Evolutionary conservation across 208 protist genomes (phyloP), one percentile per base, ranked within the genome.

Genomic region (Crithidia bombi): DNA sequence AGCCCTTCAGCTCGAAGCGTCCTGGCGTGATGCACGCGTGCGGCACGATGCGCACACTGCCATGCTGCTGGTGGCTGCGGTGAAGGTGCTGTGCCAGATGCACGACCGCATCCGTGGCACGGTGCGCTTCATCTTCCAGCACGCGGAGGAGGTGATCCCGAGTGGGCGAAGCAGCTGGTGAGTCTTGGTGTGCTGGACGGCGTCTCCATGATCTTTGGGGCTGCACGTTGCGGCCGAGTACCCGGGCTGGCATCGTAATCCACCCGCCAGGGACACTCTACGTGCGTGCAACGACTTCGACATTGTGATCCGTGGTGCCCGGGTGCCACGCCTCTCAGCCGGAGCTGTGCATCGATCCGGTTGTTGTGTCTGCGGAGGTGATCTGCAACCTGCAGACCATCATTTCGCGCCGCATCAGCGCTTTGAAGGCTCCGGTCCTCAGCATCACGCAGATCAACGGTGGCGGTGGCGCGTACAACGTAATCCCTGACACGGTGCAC

Each of bases 61-160:
- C 41, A 87, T 86, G 76, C 82, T 92, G 59, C 71, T 89, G 25
- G n/a, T n/a, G n/a, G 82, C 78, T 23, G 83, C 87, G 12, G 78
- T 80, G 35, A 85, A 87, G 75, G 67, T 90, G 64, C 74, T 89
- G 35, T 78, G 73, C 41, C 69, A 80, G 56, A 69, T 84, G 58
- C 68, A 58, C 41, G 73, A 80, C 23, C 71, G 73, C 50, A 82
- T 92, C 59, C 63, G 78, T 21, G 87, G 87, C 51, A 82, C 79
- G n/a, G 84, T 92, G 46, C 57, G 57, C 57, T 92, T 92, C 65
- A 79, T 92, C 49, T 92, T 92, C 59, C 87, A 92, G 73, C 87
- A 84, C 71, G 87, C 87, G 0, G 87, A 92, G 75, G 87, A 92
- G 73, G 73, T 86, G 35, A 69, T 64, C 46, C 81, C 83, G 23